Conservation (phyloP, 2,329 filamentous ascomycete species). For the Colletotrichum destructivum region DNA sequence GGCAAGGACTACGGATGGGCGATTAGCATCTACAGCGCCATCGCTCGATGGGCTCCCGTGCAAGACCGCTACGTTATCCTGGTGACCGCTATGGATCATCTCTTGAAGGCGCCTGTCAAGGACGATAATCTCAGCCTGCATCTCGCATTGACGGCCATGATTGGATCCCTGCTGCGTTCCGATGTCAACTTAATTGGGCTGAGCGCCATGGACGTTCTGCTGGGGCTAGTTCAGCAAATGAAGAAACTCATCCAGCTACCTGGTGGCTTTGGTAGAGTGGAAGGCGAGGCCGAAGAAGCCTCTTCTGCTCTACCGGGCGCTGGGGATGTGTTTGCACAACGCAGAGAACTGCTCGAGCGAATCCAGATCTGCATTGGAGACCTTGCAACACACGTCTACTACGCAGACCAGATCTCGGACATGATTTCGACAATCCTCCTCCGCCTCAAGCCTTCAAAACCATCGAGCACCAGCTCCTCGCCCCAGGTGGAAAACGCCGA, state of each 20-base stretch:
- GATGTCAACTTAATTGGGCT: conserved; percentile 95
- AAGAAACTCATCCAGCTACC: conserved; percentile 81
- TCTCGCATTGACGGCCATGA: conserved; percentile 81
- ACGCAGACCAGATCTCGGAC: conserved; percentile 94
- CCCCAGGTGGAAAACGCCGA: conserved; percentile 63
- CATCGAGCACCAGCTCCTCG: conserved; percentile 60
- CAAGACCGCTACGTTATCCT: conserved; percentile 95
- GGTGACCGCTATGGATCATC: conserved; percentile 82
- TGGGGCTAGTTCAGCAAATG: conserved; percentile 88
- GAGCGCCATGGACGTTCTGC: conserved; percentile 94
- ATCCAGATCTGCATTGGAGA: conserved; percentile 87
- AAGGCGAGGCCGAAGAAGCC: conserved; percentile 50
- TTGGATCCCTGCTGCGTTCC: conserved; percentile 87
- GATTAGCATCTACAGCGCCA: conserved; percentile 83
- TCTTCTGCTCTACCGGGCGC: conserved; percentile 50
- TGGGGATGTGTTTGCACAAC: conserved; percentile 64
- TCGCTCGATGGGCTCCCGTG: conserved; percentile 90
- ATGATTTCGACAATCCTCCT: conserved; percentile 88
- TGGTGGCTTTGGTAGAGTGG: conserved; percentile 54
- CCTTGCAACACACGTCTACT: conserved; percentile 95
- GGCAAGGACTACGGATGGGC: conserved; percentile 79
- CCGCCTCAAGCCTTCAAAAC: conserved; percentile 78
- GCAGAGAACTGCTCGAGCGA: conserved; percentile 76
- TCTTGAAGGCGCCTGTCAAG: conserved; percentile 77
- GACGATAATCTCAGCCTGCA: conserved; percentile 83